Conservation (phyloP, 805 yeast species). For the Saccharomycopsis amapae region DNA sequence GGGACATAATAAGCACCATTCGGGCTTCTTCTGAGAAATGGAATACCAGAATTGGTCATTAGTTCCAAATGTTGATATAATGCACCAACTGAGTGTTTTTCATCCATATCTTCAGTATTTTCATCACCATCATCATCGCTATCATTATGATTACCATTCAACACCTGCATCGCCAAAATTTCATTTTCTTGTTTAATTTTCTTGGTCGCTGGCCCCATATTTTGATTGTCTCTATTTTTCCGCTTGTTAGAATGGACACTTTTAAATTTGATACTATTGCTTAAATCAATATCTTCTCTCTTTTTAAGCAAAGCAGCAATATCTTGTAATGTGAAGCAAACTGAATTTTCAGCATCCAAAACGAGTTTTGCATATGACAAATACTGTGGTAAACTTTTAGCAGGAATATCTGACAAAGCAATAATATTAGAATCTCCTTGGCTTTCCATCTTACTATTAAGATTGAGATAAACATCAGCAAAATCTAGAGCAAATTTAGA, state of each 20-base stretch:
- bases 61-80: conserved; percentile 52
- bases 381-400: conserved; percentile 15
- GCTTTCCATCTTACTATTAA: conserved; percentile 5
- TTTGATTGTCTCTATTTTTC: conserved; percentile 29
- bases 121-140: conserved; percentile 29
- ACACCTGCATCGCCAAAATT: conserved; percentile 23
- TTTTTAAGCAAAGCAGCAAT: conserved; percentile 9
- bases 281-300: conserved; percentile 8
- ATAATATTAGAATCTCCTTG: not conserved
- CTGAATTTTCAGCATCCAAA: conserved; percentile 8
- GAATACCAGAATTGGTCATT: conserved; percentile 45
- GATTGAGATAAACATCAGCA: conserved; percentile 26
- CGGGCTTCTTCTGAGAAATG: conserved; percentile 54
- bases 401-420: conserved; percentile 11
- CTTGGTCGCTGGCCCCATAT: conserved; percentile 26
- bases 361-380: conserved; percentile 10
- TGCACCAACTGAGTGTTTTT: conserved; percentile 14
- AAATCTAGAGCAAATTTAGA: conserved; percentile 27
- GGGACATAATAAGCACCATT: conserved; percentile 60
- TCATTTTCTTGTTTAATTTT: conserved; percentile 27
- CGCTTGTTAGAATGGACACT: conserved; percentile 22
- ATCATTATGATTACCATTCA: conserved; percentile 22
- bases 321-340: conserved; percentile 15
- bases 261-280: conserved; percentile 21
- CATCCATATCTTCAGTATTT: conserved; percentile 29